A percentile compares a stretch with the other conserved stretches of the same genome.
Evolutionary conservation across 2,329 filamentous ascomycete genomes (phyloP).

Genomic region (Venturia effusa): DNA sequence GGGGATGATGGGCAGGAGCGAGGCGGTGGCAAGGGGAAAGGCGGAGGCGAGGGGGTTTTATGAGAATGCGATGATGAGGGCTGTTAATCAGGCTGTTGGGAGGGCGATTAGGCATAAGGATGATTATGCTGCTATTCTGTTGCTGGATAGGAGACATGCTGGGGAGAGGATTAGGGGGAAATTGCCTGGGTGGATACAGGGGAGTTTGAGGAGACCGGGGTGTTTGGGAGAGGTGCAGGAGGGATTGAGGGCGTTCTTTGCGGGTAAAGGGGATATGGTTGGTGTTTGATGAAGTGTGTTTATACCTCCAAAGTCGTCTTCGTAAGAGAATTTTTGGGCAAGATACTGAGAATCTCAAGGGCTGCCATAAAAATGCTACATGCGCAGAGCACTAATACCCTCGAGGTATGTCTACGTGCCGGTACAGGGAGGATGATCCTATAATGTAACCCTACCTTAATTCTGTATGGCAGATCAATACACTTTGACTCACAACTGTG

Average conservation of each 20-base stretch:
- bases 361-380: no score
- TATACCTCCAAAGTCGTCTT: no score
- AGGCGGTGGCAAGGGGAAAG: slow-evolving; percentile 26
- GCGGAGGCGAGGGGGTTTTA: slow-evolving; percentile 65
- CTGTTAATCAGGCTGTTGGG: slow-evolving; percentile 94
- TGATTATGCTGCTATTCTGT: slow-evolving; percentile 84
- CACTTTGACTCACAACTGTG: no score
- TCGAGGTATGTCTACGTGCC: no score
- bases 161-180: slow-evolving; percentile 63
- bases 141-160: slow-evolving; percentile 74
- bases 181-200: slow-evolving; percentile 79
- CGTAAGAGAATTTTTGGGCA: no score
- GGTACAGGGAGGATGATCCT: no score
- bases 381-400: no score
- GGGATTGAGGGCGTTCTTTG: slow-evolving; percentile 27
- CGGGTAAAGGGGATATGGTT: slow-evolving; percentile 15
- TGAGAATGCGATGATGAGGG: slow-evolving; percentile 91
- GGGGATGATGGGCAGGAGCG: slow-evolving; percentile 18
- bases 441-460: no score
- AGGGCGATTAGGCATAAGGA: slow-evolving; percentile 77
- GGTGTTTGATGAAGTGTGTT: neutral
- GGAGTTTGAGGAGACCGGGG: slow-evolving; percentile 42
- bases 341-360: no score
- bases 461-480: no score
- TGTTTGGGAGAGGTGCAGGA: slow-evolving; percentile 34